A percentile compares a stretch with the other conserved stretches of the same genome.
phyloP scores from a whole-genome alignment of 2,329 filamentous ascomycete genomes.

The Fusarium pseudonygamai region DNA sequence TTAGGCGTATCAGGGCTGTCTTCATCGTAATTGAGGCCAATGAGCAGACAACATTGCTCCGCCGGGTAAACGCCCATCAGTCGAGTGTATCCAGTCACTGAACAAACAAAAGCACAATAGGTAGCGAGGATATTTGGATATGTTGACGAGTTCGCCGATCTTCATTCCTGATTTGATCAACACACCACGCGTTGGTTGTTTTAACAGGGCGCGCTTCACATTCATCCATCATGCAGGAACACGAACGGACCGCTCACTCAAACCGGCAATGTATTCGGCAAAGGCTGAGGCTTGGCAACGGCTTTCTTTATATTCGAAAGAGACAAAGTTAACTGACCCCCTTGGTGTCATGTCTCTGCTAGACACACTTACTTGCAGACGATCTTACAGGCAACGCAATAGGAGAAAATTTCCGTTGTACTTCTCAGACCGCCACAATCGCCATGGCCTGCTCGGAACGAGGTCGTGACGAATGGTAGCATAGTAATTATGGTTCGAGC shows the following conservation, averaged over 20 bases:
- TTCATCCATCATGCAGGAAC: background rate
- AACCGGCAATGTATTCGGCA: background rate
- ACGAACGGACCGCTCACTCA: background rate
- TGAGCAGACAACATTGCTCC: background rate
- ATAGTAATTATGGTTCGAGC: background rate
- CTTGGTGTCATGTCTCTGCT: background rate
- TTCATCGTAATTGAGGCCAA: constrained; percentile 4
- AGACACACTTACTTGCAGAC: background rate
- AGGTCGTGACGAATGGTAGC: background rate
- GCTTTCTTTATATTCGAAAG: background rate
- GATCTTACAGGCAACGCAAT: background rate
- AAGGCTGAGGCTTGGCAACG: constrained; percentile 8
- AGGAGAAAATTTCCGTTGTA: background rate
- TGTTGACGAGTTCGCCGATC: background rate
- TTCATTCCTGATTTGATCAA: background rate
- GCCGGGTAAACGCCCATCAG: background rate
- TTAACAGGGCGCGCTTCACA: background rate
- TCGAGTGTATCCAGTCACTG: background rate
- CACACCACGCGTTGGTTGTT: background rate
- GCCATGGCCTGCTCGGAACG: background rate
- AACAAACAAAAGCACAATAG: background rate
- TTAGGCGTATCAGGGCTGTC: background rate
- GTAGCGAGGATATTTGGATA: background rate
- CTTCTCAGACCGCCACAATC: background rate
- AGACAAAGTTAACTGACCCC: background rate